Evolutionary conservation across 495 filamentous ascomycete species (phyloP).

Genomic region (Daldinia concentrica): DNA sequence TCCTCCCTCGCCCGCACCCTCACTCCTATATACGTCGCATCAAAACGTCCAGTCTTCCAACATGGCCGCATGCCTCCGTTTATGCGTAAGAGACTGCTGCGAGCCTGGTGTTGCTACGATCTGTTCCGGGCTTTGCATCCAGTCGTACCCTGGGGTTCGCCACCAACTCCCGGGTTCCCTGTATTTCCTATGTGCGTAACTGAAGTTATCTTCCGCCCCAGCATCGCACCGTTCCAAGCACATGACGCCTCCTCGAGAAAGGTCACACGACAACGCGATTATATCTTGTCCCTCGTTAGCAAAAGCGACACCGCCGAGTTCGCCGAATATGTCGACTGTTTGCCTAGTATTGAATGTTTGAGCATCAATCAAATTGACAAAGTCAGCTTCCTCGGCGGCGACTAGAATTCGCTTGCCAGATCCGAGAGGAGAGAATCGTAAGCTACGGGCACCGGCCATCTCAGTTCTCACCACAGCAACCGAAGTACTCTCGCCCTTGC

Average conservation of each 20-base stretch:
- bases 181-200: slow-evolving; percentile 28
- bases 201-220: slow-evolving; percentile 54
- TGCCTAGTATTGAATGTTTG: slow-evolving; percentile 72
- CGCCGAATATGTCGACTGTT: slow-evolving; percentile 85
- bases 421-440: slow-evolving; percentile 85
- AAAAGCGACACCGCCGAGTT: slow-evolving; percentile 80
- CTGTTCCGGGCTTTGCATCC: slow-evolving; percentile 46
- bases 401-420: slow-evolving; percentile 77
- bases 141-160: slow-evolving; percentile 46
- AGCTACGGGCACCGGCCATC: slow-evolving; percentile 78
- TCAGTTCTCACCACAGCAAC: slow-evolving; percentile 74
- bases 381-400: slow-evolving; percentile 85
- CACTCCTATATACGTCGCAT: slow-evolving; percentile 29
- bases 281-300: slow-evolving; percentile 75
- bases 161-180: slow-evolving; percentile 18
- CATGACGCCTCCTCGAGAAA: slow-evolving; percentile 80
- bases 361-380: slow-evolving; percentile 81
- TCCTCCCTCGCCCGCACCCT: slow-evolving; percentile 11
- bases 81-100: slow-evolving; percentile 41
- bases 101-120: slow-evolving; percentile 38
- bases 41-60: slow-evolving; percentile 49
- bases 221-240: slow-evolving; percentile 70
- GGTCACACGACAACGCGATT: slow-evolving; percentile 78
- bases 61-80: slow-evolving; percentile 46
- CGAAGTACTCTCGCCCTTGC: slow-evolving; percentile 53